Evolutionary conservation across 2,329 filamentous ascomycete genomes (phyloP).

Genomic region (Epicoccum nigrum): DNA sequence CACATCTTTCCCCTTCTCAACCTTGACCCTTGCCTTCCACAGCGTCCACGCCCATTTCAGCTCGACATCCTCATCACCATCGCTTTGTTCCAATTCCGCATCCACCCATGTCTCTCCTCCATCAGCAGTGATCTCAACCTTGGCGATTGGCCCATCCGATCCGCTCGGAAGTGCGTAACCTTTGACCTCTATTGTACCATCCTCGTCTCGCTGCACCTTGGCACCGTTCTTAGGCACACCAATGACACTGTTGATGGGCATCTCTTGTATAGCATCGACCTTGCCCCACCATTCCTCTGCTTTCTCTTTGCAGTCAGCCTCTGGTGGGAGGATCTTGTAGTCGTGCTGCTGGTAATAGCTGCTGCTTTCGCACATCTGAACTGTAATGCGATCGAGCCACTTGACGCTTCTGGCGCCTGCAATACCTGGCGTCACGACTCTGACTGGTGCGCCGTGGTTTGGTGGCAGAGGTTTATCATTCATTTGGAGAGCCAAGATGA

Average conservation of each 20-base stretch:
- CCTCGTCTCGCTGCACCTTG: constrained; percentile 48
- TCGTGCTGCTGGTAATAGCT: constrained; percentile 65
- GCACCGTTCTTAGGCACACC: constrained; percentile 54
- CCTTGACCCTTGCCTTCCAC: constrained; percentile 56
- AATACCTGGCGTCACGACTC: constrained; percentile 60
- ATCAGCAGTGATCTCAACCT: constrained; percentile 61
- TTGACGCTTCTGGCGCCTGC: constrained; percentile 62
- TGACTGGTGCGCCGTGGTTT: constrained; percentile 60
- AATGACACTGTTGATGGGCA: constrained; percentile 63
- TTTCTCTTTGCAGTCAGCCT: constrained; percentile 55
- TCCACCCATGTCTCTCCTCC: constrained; percentile 58
- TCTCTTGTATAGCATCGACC: constrained; percentile 59
- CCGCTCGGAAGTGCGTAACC: constrained; percentile 64
- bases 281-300: constrained; percentile 61
- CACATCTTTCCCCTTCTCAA: constrained; percentile 50
- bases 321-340: constrained; percentile 64
- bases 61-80: constrained; percentile 31
- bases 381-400: constrained; percentile 61
- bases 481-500: constrained; percentile 50
- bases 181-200: constrained; percentile 56
- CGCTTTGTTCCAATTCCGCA: constrained; percentile 48
- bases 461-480: constrained; percentile 56
- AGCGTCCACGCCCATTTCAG: constrained; percentile 64
- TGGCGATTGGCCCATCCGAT: constrained; percentile 58
- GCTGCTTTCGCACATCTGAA: constrained; percentile 57